These are phyloP conservation scores for Penicillium pulvis DNA, from an alignment of 495 filamentous ascomycete species.

Conservation along the genomic window DNA sequence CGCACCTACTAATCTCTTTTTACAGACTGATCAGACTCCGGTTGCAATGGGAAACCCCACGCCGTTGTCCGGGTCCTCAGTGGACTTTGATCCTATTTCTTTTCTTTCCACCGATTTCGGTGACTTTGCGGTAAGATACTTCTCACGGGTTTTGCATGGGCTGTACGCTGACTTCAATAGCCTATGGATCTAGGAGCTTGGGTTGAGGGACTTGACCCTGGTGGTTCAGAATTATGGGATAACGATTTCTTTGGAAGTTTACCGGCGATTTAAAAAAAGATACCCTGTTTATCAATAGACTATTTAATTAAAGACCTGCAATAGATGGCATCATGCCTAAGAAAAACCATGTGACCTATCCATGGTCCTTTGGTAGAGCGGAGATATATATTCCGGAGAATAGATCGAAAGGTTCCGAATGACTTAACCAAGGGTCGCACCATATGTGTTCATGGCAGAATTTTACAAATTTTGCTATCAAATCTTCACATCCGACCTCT, in stretches of 20 bases:
- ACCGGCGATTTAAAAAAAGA: constrained; percentile 10
- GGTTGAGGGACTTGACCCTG: constrained; percentile 35
- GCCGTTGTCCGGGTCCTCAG: constrained; percentile 22
- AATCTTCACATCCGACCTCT: not conserved
- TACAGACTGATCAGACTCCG: constrained; percentile 12
- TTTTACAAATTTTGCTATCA: not conserved
- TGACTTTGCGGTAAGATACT: constrained; percentile 33
- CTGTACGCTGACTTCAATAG: constrained; percentile 28
- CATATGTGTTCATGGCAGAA: not conserved
- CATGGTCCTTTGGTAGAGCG: too few species aligned
- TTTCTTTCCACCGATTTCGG: constrained; percentile 29
- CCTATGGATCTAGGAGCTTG: constrained; percentile 39
- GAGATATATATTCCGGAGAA: too few species aligned
- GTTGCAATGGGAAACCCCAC: constrained; percentile 10
- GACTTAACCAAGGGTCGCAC: too few species aligned
- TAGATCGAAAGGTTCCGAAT: too few species aligned
- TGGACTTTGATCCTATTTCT: constrained; percentile 33
- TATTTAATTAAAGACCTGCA: not conserved
- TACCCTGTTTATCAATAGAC: not conserved
- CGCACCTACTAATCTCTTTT: constrained; percentile 5
- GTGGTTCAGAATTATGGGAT: constrained; percentile 36
- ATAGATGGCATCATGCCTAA: too few species aligned
- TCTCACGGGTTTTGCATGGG: not conserved
- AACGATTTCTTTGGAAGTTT: constrained; percentile 28
- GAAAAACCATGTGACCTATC: too few species aligned